These are phyloP conservation scores for Ceratocystis alfenasii DNA, from an alignment of 2,329 filamentous ascomycete species.

Conservation along the genomic window DNA sequence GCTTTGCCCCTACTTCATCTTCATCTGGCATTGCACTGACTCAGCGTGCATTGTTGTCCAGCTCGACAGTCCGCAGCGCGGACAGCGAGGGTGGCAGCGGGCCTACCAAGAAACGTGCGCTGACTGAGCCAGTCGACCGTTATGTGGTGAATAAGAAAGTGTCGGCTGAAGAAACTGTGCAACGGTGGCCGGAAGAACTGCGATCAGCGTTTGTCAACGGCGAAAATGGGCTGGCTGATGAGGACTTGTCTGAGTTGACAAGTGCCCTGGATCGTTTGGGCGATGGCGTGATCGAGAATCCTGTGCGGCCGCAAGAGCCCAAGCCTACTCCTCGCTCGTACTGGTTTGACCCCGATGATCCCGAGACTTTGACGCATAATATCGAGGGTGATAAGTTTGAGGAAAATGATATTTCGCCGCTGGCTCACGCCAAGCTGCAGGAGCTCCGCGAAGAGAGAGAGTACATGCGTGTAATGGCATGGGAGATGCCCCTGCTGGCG, in stretches of 20 bases:
- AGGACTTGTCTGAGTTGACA: slow-evolving; percentile 17
- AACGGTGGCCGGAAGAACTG: slow-evolving; percentile 19
- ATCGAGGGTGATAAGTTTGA: slow-evolving; percentile 52
- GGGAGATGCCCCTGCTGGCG: slow-evolving; percentile 87
- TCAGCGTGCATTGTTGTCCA: background rate
- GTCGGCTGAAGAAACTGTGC: slow-evolving; percentile 20
- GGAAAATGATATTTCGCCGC: slow-evolving; percentile 70
- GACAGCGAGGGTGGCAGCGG: slow-evolving; percentile 1
- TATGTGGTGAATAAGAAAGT: slow-evolving; percentile 18
- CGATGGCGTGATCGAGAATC: slow-evolving; percentile 23
- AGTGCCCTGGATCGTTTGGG: slow-evolving; percentile 23
- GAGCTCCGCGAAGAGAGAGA: slow-evolving; percentile 78
- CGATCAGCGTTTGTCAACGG: slow-evolving; percentile 18
- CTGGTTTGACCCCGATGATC: slow-evolving; percentile 41
- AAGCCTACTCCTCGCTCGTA: slow-evolving; percentile 33
- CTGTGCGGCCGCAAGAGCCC: slow-evolving; percentile 17
- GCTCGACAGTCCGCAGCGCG: background rate
- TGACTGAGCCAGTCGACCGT: slow-evolving; percentile 17
- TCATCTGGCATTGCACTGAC: background rate
- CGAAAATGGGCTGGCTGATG: slow-evolving; percentile 14
- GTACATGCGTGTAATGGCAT: slow-evolving; percentile 75
- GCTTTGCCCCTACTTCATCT: background rate
- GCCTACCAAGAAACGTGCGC: slow-evolving; percentile 18
- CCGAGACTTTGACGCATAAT: slow-evolving; percentile 39
- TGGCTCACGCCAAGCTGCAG: slow-evolving; percentile 78